phyloP scores from a whole-genome alignment of 768 basidiomycete species.

The Pleurotus tuber-regium region DNA sequence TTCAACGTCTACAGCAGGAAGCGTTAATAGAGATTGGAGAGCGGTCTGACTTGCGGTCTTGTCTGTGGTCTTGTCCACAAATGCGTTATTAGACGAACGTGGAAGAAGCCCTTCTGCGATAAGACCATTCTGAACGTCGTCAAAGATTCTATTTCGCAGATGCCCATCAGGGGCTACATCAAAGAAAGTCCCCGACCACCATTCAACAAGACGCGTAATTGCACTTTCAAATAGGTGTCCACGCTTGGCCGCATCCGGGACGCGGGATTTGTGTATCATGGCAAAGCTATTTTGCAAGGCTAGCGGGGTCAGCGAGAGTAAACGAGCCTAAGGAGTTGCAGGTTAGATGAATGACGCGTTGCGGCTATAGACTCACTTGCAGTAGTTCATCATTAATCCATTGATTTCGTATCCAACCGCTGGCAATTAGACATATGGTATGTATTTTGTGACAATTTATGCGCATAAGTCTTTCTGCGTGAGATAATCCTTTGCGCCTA shows the following conservation, averaged over 20 bases:
- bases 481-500: slow-evolving; percentile 50
- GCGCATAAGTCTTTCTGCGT: slow-evolving; percentile 70
- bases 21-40: slow-evolving; percentile 42
- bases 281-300: slow-evolving; percentile 77
- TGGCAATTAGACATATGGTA: slow-evolving; percentile 75
- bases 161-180: slow-evolving; percentile 61
- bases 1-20: slow-evolving; percentile 17
- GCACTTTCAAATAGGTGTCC: slow-evolving; percentile 88
- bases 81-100: slow-evolving; percentile 18
- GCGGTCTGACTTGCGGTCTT: slow-evolving; percentile 23
- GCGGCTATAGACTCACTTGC: slow-evolving; percentile 56
- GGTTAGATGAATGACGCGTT: background rate
- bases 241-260: slow-evolving; percentile 79
- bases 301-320: slow-evolving; percentile 84
- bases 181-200: slow-evolving; percentile 84
- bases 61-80: slow-evolving; percentile 22
- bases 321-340: slow-evolving; percentile 60
- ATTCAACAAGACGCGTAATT: slow-evolving; percentile 66
- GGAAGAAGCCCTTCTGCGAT: slow-evolving; percentile 28
- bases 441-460: slow-evolving; percentile 90
- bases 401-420: slow-evolving; percentile 70
- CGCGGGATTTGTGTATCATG: slow-evolving; percentile 74
- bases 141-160: slow-evolving; percentile 73
- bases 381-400: slow-evolving; percentile 84
- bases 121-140: slow-evolving; percentile 57